Evolutionary conservation across 306 rosid species (phyloP).

Genomic region (Begonia peltatifolia): DNA sequence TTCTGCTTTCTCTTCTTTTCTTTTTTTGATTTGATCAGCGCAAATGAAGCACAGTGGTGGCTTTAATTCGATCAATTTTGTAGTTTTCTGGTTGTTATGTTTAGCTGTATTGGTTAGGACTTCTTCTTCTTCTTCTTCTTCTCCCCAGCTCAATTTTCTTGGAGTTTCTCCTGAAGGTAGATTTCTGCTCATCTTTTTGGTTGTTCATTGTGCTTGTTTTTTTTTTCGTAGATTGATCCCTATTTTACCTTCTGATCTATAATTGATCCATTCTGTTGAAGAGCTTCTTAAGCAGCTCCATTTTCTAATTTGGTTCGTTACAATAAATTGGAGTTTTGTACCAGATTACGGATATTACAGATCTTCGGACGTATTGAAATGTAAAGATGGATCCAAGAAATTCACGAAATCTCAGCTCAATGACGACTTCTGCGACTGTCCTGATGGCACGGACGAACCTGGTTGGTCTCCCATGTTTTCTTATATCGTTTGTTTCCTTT

Average conservation of each 20-base stretch:
- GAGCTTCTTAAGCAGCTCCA: too few relatives aligned
- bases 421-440: slow-evolving; percentile 86
- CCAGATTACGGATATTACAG: slow-evolving; percentile 70
- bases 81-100: slow-evolving; percentile 8
- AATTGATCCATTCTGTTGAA: not conserved
- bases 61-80: not conserved
- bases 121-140: slow-evolving; percentile 23
- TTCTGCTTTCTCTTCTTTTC: too few relatives aligned
- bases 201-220: not conserved
- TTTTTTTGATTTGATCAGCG: not conserved
- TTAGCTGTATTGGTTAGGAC: slow-evolving; percentile 10
- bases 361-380: slow-evolving; percentile 48
- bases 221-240: not conserved
- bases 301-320: slow-evolving; percentile 4
- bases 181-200: not conserved
- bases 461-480: slow-evolving; percentile 24
- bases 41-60: slow-evolving; percentile 16
- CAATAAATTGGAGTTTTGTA: not conserved
- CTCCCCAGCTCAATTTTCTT: slow-evolving; percentile 30
- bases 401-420: slow-evolving; percentile 73
- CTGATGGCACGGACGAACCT: slow-evolving; percentile 95
- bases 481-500: not conserved
- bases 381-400: slow-evolving; percentile 72
- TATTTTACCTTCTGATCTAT: not conserved
- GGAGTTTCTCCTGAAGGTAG: slow-evolving; percentile 82